phyloP scores from a whole-genome alignment of 2,329 filamentous ascomycete genomes.

The Juglanconis sp. region DNA sequence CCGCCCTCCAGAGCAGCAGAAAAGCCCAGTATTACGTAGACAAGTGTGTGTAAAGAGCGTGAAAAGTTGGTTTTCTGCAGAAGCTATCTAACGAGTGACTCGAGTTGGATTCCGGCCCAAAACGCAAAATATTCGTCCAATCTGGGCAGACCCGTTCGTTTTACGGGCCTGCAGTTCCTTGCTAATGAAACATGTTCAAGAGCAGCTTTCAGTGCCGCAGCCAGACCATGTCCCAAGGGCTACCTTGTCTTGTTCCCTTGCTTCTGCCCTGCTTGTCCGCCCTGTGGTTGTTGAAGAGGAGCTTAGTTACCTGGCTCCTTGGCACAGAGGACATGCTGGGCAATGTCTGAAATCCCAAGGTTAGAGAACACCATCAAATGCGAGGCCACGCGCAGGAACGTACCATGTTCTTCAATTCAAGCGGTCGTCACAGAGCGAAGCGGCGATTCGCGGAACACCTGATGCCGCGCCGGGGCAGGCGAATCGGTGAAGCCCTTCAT shows the following conservation, averaged over 20 bases:
- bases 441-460: constrained; percentile 62
- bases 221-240: constrained; percentile 3
- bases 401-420: constrained; percentile 38
- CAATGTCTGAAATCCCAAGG: not conserved
- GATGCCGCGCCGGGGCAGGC: constrained; percentile 42
- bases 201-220: constrained; percentile 7
- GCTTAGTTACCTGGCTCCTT: constrained; percentile 8
- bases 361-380: not conserved
- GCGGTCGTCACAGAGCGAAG: constrained; percentile 66
- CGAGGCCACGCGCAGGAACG: not conserved
- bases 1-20: not conserved
- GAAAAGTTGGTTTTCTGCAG: constrained; percentile 8
- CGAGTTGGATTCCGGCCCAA: constrained; percentile 1
- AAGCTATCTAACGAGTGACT: constrained; percentile 17
- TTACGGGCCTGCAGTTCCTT: constrained; percentile 5
- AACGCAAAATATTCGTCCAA: constrained; percentile 7
- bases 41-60: constrained; percentile 11
- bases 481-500: constrained; percentile 43
- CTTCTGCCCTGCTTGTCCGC: constrained; percentile 16
- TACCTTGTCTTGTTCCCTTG: not conserved
- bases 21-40: not conserved
- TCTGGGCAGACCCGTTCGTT: constrained; percentile 5
- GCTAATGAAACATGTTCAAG: constrained; percentile 1
- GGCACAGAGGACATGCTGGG: constrained; percentile 14
- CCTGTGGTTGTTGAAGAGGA: constrained; percentile 8